Evolutionary conservation across 2,329 filamentous ascomycete genomes (phyloP).

Genomic region (Akanthomyces dipterigenus): DNA sequence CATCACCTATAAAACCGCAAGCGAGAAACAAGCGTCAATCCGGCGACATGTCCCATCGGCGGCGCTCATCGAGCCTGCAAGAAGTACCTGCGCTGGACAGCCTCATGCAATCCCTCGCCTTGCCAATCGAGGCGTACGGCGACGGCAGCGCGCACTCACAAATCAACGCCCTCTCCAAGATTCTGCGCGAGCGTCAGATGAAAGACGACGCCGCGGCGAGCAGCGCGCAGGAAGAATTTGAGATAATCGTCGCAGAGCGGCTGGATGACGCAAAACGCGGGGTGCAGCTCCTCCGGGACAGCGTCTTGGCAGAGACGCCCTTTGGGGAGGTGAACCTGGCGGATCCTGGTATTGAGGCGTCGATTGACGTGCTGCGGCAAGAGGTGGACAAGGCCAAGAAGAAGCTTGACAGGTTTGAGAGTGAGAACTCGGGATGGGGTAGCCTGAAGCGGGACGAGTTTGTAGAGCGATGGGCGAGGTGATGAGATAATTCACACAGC

Average conservation of each 20-base stretch:
- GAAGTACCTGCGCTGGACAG: slow-evolving; percentile 37
- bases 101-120: slow-evolving; percentile 41
- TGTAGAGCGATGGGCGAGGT: slow-evolving; percentile 25
- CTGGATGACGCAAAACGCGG: slow-evolving; percentile 42
- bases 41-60: slow-evolving; percentile 16
- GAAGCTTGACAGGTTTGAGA: slow-evolving; percentile 32
- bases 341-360: slow-evolving; percentile 46
- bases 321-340: slow-evolving; percentile 40
- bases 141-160: slow-evolving; percentile 20
- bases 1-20: slow-evolving; percentile 30
- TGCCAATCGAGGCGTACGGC: slow-evolving; percentile 32
- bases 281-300: slow-evolving; percentile 43
- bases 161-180: slow-evolving; percentile 27
- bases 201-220: slow-evolving; percentile 39
- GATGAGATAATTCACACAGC: not conserved
- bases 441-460: slow-evolving; percentile 46
- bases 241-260: slow-evolving; percentile 33
- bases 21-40: slow-evolving; percentile 19
- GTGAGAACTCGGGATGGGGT: slow-evolving; percentile 28
- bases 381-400: slow-evolving; percentile 36
- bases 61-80: slow-evolving; percentile 30
- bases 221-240: slow-evolving; percentile 45
- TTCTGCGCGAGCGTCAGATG: slow-evolving; percentile 30
- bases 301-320: slow-evolving; percentile 45
- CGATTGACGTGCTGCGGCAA: slow-evolving; percentile 38